phyloP scores from a whole-genome alignment of 805 yeast genomes.

The Sugiyamaella floridensis region DNA sequence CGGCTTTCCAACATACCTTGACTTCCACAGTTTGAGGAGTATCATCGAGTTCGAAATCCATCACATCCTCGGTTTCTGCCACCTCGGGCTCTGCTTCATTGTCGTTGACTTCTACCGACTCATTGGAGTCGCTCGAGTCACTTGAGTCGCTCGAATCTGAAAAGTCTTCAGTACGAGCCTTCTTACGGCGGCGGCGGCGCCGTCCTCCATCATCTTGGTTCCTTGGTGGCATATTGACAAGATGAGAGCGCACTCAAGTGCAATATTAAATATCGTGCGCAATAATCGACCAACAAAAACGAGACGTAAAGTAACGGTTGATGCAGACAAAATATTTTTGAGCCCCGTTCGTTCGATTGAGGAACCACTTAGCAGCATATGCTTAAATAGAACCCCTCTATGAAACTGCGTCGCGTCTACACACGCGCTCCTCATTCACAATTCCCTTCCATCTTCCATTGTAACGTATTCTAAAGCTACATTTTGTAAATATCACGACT shows the following conservation, averaged over 20 bases:
- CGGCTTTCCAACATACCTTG: neutral
- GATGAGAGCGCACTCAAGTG: too few relatives aligned
- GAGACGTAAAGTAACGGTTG: too few relatives aligned
- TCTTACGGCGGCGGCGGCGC: slow-evolving; percentile 20
- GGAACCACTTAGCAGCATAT: too few relatives aligned
- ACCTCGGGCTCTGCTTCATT: neutral
- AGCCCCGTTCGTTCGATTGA: too few relatives aligned
- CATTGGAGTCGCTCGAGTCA: slow-evolving; percentile 3
- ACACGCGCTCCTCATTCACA: too few relatives aligned
- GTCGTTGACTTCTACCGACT: neutral
- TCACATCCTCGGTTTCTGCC: neutral
- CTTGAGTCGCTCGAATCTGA: slow-evolving; percentile 13
- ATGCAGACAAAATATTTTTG: too few relatives aligned
- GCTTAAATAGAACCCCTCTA: too few relatives aligned
- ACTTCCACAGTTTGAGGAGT: neutral
- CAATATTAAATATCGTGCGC: too few relatives aligned
- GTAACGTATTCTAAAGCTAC: too few relatives aligned
- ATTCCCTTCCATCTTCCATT: too few relatives aligned
- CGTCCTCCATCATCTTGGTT: slow-evolving; percentile 2
- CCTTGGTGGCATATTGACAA: slow-evolving; percentile 8
- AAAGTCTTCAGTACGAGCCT: slow-evolving; percentile 23
- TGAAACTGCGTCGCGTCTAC: too few relatives aligned
- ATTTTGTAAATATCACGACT: neutral
- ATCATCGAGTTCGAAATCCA: slow-evolving; percentile 13
- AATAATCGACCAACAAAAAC: too few relatives aligned